Evolutionary conservation across 1,284 basidiomycete genomes (phyloP).

Genomic region (Inonotus obliquus): DNA sequence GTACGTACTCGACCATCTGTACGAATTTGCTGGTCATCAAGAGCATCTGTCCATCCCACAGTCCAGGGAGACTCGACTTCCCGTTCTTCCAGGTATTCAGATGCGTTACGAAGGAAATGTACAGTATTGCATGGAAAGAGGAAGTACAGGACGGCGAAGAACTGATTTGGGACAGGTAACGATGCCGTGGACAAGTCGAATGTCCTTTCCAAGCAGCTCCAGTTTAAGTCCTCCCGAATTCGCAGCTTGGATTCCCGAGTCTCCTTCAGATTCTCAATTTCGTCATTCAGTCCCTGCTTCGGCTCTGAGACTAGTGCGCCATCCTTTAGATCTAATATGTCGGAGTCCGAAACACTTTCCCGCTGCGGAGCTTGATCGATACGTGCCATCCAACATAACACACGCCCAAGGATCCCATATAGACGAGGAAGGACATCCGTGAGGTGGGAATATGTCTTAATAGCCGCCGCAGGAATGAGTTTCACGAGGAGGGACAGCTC

Average conservation of each 20-base stretch:
- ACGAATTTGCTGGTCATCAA: conserved; percentile 70
- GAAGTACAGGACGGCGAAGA: conserved; percentile 81
- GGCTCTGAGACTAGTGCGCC: conserved; percentile 27
- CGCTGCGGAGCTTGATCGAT: conserved; percentile 25
- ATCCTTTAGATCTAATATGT: conserved; percentile 23
- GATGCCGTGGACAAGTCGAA: conserved; percentile 46
- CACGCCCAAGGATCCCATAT: conserved; percentile 59
- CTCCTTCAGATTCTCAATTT: conserved; percentile 29
- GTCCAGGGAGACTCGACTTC: conserved; percentile 51
- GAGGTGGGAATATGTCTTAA: conserved; percentile 51
- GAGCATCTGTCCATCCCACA: conserved; percentile 56
- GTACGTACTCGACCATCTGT: conserved; percentile 52
- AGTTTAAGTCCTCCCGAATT: conserved; percentile 50
- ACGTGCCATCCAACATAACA: conserved; percentile 66
- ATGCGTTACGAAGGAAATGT: conserved; percentile 66
- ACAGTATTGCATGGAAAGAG: conserved; percentile 84
- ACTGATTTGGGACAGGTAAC: conserved; percentile 52
- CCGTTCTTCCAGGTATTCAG: conserved; percentile 52
- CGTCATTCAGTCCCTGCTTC: conserved; percentile 33
- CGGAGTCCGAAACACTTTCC: conserved; percentile 22
- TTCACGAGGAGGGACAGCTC: conserved; percentile 61
- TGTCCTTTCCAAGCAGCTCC: conserved; percentile 58
- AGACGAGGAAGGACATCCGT: conserved; percentile 56
- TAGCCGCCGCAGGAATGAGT: conserved; percentile 67
- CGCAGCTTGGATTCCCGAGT: conserved; percentile 31